Evolutionary conservation across 106 monocot genomes (phyloP).

Genomic region (Chionographis japonica): DNA sequence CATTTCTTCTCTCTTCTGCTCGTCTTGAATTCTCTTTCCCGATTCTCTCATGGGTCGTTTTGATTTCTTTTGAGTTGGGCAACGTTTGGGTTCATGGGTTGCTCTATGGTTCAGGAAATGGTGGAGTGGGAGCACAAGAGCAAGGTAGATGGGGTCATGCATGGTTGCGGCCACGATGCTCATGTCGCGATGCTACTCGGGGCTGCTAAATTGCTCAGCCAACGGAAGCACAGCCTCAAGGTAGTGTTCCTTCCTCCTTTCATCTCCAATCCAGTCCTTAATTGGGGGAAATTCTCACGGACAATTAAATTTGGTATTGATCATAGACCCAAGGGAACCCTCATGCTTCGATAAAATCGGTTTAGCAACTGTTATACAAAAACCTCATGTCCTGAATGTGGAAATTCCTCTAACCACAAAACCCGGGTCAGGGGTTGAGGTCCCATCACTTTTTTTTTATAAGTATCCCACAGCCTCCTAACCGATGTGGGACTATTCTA

Average conservation of each 20-base stretch:
- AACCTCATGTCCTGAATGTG: too few species aligned
- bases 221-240: conserved; percentile 59
- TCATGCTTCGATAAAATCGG: too few species aligned
- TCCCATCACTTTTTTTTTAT: too few species aligned
- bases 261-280: background rate
- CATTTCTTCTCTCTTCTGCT: background rate
- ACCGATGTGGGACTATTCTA: too few species aligned
- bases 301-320: too few species aligned
- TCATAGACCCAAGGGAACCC: too few species aligned
- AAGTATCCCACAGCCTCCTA: too few species aligned
- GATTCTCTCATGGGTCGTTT: background rate
- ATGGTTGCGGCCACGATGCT: conserved; percentile 75
- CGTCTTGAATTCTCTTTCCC: too few species aligned
- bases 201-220: conserved; percentile 73
- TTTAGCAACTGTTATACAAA: too few species aligned
- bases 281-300: too few species aligned
- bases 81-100: background rate
- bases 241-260: conserved; percentile 14
- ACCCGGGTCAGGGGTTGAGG: too few species aligned
- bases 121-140: conserved; percentile 92
- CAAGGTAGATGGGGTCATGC: conserved; percentile 67
- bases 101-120: conserved; percentile 31
- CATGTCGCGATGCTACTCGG: conserved; percentile 85
- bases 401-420: too few species aligned
- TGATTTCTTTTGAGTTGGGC: background rate